phyloP scores from a whole-genome alignment of 768 basidiomycete genomes.

The Cystofilobasidium bisporidii region DNA sequence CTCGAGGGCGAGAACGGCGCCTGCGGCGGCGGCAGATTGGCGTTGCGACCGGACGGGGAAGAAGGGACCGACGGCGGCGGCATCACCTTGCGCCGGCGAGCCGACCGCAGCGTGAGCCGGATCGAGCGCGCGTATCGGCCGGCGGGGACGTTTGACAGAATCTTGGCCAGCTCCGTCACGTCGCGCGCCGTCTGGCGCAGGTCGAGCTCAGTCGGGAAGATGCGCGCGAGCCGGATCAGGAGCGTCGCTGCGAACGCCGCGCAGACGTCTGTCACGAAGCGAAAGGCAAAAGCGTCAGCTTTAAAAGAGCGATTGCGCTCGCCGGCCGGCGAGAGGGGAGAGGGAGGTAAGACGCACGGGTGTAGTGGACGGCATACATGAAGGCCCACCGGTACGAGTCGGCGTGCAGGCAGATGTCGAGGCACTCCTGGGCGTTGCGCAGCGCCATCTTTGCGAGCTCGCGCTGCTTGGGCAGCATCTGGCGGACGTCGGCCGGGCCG shows the following conservation, averaged over 20 bases:
- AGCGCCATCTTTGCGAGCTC: constrained; percentile 75
- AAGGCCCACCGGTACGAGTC: constrained; percentile 75
- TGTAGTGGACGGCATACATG: constrained; percentile 57
- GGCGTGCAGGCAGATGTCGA: constrained; percentile 71
- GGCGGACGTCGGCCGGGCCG: constrained; percentile 73
- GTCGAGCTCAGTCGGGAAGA: constrained; percentile 82
- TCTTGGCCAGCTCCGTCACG: constrained; percentile 64
- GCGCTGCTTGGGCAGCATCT: constrained; percentile 67
- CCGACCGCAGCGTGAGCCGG: constrained; percentile 69
- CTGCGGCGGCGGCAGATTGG: neutral
- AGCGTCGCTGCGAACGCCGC: constrained; percentile 90
- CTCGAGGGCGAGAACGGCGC: constrained; percentile 22
- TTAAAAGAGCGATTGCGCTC: too few relatives aligned
- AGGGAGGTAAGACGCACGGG: constrained; percentile 37
- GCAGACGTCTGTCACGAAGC: constrained; percentile 77
- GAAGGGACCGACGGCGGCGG: constrained; percentile 42
- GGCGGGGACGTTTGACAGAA: constrained; percentile 78
- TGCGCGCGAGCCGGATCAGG: constrained; percentile 68
- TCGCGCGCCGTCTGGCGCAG: constrained; percentile 60
- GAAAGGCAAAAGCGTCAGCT: neutral
- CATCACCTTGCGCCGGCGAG: constrained; percentile 40
- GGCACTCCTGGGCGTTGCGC: constrained; percentile 62
- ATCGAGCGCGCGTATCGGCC: constrained; percentile 85
- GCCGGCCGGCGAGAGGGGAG: too few relatives aligned
- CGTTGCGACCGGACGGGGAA: constrained; percentile 42